phyloP scores from a whole-genome alignment of 2,329 filamentous ascomycete genomes.

The Beauveria varroae region DNA sequence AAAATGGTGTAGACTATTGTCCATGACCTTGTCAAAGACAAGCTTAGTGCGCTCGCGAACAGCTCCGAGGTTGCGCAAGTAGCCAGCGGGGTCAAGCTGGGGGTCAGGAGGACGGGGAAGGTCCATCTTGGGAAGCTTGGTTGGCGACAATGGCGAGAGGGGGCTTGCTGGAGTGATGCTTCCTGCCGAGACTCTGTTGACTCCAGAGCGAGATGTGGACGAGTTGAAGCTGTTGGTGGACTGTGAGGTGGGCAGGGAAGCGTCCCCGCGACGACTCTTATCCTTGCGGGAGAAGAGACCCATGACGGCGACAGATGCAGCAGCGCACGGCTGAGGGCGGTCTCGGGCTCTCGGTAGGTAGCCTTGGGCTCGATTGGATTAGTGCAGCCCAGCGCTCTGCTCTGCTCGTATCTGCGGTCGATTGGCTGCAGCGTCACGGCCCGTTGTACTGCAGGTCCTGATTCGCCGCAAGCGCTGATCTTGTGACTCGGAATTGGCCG shows the following conservation, averaged over 20 bases:
- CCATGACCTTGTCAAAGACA: conserved; percentile 68
- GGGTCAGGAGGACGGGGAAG: conserved; percentile 84
- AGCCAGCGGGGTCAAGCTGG: conserved; percentile 77
- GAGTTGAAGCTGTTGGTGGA: conserved; percentile 47
- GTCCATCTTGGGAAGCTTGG: conserved; percentile 63
- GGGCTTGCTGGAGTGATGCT: conserved; percentile 41
- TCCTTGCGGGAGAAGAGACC: conserved; percentile 50
- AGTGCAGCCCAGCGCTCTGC: background rate
- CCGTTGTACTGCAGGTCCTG: conserved; percentile 7
- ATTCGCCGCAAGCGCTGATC: conserved; percentile 9
- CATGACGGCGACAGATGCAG: conserved; percentile 30
- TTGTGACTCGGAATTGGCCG: conserved; percentile 12
- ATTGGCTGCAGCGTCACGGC: conserved; percentile 7
- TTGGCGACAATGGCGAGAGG: conserved; percentile 43
- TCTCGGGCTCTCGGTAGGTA: background rate
- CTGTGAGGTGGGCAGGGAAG: conserved; percentile 35
- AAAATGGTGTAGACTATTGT: conserved; percentile 76
- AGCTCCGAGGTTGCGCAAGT: conserved; percentile 81
- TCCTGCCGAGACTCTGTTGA: conserved; percentile 44
- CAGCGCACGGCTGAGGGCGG: background rate
- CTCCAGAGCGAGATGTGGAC: conserved; percentile 37
- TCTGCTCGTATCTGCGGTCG: conserved; percentile 1
- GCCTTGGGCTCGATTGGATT: background rate
- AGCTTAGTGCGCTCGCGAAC: conserved; percentile 73
- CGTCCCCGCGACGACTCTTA: conserved; percentile 38